Evolutionary conservation across 2,329 filamentous ascomycete genomes (phyloP).

Genomic region (Didymella pomorum): DNA sequence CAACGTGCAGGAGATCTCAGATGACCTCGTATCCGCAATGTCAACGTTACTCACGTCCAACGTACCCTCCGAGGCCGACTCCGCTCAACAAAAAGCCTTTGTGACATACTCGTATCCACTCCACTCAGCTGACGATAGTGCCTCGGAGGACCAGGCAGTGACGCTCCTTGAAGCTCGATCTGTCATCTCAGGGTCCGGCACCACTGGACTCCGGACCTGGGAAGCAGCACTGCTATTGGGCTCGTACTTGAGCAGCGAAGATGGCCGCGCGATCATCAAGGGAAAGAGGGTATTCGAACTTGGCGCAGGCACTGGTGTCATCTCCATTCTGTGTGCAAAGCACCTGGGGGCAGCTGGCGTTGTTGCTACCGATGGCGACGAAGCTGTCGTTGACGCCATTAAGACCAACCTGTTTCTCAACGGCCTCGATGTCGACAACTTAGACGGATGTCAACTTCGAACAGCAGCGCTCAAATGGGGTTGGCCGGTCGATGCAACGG

Average conservation of each 20-base stretch:
- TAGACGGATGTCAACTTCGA: slow-evolving; percentile 45
- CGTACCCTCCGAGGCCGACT: slow-evolving; percentile 68
- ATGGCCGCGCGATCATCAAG: slow-evolving; percentile 57
- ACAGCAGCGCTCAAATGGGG: slow-evolving; percentile 72
- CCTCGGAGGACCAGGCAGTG: slow-evolving; percentile 52
- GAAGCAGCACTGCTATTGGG: slow-evolving; percentile 79
- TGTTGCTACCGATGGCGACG: slow-evolving; percentile 76
- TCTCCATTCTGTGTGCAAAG: slow-evolving; percentile 77
- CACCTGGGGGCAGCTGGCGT: slow-evolving; percentile 67
- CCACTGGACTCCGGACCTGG: slow-evolving; percentile 82
- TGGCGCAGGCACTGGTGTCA: slow-evolving; percentile 78
- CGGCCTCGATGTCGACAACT: slow-evolving; percentile 61
- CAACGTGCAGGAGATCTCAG: slow-evolving; percentile 75
- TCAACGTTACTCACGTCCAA: slow-evolving; percentile 70
- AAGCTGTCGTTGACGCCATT: slow-evolving; percentile 73
- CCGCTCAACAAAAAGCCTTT: slow-evolving; percentile 75
- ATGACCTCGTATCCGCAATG: slow-evolving; percentile 76
- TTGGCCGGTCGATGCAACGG: slow-evolving; percentile 63
- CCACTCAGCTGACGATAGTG: slow-evolving; percentile 26
- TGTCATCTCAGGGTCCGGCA: slow-evolving; percentile 74
- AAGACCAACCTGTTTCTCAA: slow-evolving; percentile 75
- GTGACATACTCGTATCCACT: slow-evolving; percentile 70
- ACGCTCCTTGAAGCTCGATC: slow-evolving; percentile 74
- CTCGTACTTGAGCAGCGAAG: slow-evolving; percentile 64
- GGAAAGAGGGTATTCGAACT: slow-evolving; percentile 73